Base-by-base conservation (phyloP, 108 stramenopile species). In the Skeletonema tropicum region DNA sequence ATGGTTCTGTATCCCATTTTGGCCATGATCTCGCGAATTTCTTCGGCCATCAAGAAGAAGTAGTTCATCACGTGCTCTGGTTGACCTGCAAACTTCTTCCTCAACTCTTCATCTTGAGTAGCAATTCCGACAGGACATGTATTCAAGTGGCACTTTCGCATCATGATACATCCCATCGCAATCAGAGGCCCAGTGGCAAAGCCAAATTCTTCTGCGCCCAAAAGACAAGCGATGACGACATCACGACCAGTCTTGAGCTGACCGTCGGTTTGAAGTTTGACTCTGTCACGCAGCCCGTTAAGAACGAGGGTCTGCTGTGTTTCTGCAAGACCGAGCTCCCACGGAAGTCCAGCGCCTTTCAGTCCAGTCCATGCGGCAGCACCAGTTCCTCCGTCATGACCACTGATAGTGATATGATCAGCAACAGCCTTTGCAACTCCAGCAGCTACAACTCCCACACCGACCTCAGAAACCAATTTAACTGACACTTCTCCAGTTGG, bases 381-480 rank as follows among this genome's bases (percentile, higher is more conserved):
- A 31, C 97, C 97, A 29, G 97, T 98, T 64, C 97, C 97, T 66
- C 97, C 97, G 70, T 98, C 97, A 67, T 95, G 93, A 33, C 97
- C 97, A 79, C 88, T 88, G 71, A 98, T 90, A 14, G 89, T 86
- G 75, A 98, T 95, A 69, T 97, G 95, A 84, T 98, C 97, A 35
- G 97, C 89, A 60, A 97, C 89, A 55, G 96, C 97, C 85, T 98
- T 98, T 8, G 94, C 95, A n/a, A 96, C 96, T 73, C 97, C 97
- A 57, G 96, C 97, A 25, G 97, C 97, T 67, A 98, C 90, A 57
- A 96, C 96, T 63, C 97, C 97, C 9, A 98, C 95, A 57, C 98
- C 98, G n/a, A 97, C 97, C 84, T 98, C 97, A 60, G 97, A 97
- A 35, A 99, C 98, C 64, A 99, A 93, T 86, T 99, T 99, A n/a